Conservation (phyloP, 2,329 filamentous ascomycete species). For the Aspergillus sp. region DNA sequence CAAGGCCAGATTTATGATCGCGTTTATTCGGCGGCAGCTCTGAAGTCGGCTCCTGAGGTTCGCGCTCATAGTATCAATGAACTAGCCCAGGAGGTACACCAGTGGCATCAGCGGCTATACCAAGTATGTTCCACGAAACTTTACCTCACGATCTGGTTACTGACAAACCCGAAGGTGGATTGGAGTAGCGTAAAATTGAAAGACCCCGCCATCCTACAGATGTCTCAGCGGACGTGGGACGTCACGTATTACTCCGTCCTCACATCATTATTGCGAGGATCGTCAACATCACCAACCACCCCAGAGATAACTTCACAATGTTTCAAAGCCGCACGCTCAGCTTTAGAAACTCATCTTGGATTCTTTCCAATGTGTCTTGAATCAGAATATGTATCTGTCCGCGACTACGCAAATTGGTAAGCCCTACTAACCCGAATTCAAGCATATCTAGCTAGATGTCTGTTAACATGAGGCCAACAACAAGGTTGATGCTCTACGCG, state of each 20-base stretch:
- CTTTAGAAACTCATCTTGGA: slow-evolving; percentile 18
- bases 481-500: slow-evolving; percentile 23
- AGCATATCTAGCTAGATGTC: background rate
- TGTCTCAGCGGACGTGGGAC: slow-evolving; percentile 20
- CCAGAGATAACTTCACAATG: slow-evolving; percentile 18
- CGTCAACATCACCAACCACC: slow-evolving; percentile 3
- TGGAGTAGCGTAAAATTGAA: slow-evolving; percentile 12
- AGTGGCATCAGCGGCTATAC: slow-evolving; percentile 10
- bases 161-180: slow-evolving; percentile 13
- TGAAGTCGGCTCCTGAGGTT: slow-evolving; percentile 1
- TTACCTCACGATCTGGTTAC: background rate
- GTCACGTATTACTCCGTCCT: slow-evolving; percentile 22
- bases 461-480: background rate
- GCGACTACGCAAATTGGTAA: slow-evolving; percentile 25
- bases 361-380: slow-evolving; percentile 14
- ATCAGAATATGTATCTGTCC: slow-evolving; percentile 1
- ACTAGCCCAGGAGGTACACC: slow-evolving; percentile 10
- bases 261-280: slow-evolving; percentile 16
- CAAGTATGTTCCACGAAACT: background rate
- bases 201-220: slow-evolving; percentile 8
- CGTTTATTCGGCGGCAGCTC: slow-evolving; percentile 16
- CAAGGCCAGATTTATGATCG: slow-evolving; percentile 15
- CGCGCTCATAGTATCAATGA: slow-evolving; percentile 8
- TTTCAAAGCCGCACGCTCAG: slow-evolving; percentile 17
- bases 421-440: background rate